Evolutionary conservation across 2,329 filamentous ascomycete genomes (phyloP), one percentile per base, ranked within the genome.

Genomic region (Aspergillus piperis): DNA sequence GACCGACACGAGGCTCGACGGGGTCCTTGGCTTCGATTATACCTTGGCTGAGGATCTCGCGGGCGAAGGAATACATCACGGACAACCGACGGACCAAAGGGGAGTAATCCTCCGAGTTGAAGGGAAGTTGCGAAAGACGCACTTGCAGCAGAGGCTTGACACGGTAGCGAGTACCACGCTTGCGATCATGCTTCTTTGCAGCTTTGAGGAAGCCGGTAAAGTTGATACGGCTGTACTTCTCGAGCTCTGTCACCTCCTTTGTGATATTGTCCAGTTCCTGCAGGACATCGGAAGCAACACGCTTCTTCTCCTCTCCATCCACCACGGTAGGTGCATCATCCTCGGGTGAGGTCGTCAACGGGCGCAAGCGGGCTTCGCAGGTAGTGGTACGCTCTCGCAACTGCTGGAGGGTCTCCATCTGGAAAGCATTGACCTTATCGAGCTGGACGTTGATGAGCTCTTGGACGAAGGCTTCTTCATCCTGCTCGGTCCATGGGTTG

Each of bases 131-230:
- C n/a, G 91, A 87, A 70, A 99, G 80, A 70, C 91, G 90, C 70
- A 96, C 89, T 79, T 96, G 91, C 78, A 98, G 88, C 81, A 98
- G 88, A 27, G 95, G 93, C 23, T 92, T 88, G 67, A 98, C 90
- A 75, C 89, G 91, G 81, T 98, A 98, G 56, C 88, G 85, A 66
- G 88, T 84, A 58, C 93, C 93, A 66, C 94, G 86, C 80, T 94
- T 96, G 67, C 95, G 90, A 78, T 99, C 95, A 78, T 99, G 95
- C 81, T 99, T 99, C 87, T 99, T 99, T 59, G 92, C 92, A 51
- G 96, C 96, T 83, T 99, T 99, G 73, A 97, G 85, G 78, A 98
- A 96, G 51, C 92, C 95, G 5, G 95, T 96, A 78, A 97, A 99
- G 80, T 99, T 99, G 80, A 97, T 89, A 65, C 89, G 90, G 77